These are phyloP conservation scores for Przewalskia tangutica DNA, from an alignment of 257 asterid species.

Conservation along the genomic window DNA sequence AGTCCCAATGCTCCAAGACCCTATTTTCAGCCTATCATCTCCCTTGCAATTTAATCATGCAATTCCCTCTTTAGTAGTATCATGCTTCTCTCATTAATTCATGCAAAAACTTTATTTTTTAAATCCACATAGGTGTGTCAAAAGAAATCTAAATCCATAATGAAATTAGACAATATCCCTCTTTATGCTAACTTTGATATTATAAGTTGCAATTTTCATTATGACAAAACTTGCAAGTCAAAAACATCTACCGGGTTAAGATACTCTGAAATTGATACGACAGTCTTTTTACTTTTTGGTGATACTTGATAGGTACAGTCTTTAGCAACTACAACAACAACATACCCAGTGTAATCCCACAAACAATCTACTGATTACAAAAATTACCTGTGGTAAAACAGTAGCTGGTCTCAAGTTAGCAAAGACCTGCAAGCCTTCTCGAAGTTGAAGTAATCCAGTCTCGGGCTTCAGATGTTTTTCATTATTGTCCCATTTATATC, in stretches of 20 bases:
- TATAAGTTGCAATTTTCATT: neutral
- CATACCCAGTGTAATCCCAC: too few relatives aligned
- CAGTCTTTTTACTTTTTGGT: neutral
- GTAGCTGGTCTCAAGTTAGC: conserved; percentile 97
- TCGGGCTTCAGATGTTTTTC: conserved; percentile 97
- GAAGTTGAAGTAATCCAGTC: conserved; percentile 93
- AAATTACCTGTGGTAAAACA: conserved; percentile 79
- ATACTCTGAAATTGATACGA: neutral
- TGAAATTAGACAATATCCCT: neutral
- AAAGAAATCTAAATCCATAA: neutral
- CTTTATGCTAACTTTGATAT: neutral
- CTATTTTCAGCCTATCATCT: too few relatives aligned
- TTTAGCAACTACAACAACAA: neutral
- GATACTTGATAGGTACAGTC: neutral
- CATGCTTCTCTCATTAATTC: neutral
- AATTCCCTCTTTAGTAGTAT: too few relatives aligned
- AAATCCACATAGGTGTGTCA: neutral
- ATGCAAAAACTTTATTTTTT: neutral
- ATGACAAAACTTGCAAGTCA: neutral
- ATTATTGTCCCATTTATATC: conserved; percentile 95
- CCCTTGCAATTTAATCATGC: too few relatives aligned
- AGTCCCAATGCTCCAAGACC: too few relatives aligned
- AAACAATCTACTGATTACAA: neutral
- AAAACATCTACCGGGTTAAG: neutral
- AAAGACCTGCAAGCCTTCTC: conserved; percentile 85